Evolutionary conservation across 2,329 filamentous ascomycete species (phyloP), one percentile per base, ranked within the genome.

Genomic region (Corniculantispora saksenae): DNA sequence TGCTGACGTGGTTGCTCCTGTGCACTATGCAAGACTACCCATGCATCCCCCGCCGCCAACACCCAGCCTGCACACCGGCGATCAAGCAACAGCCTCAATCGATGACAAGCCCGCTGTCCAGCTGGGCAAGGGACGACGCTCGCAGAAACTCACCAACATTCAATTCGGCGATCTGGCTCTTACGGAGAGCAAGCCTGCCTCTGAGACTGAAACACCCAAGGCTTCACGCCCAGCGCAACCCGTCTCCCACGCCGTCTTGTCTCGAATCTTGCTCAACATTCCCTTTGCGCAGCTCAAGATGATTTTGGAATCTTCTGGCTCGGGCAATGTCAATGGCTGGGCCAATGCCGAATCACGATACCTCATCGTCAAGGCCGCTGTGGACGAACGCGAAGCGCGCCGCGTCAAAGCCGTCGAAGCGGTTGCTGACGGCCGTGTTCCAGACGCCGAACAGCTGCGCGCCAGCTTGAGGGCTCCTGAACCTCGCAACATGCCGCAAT

Each of bases 81-180:
- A 69, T 57, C 64, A 69, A 45, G 67, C 68, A 38, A 47, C 64
- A 48, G 58, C 67, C 0, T 54, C 69, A 21, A 70, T 71, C 3
- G 78, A 79, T 64, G 79, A 78, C 65, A 79, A 76, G 56, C 76
- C 78, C 9, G 74, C 74, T 3, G 73, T 77, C 23, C 75, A 77
- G 47, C 70, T 78, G 25, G 75, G 74, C 54, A 75, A 71, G 59
- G 73, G 72, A 9, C 81, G 77, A 61, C 76, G 86, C 59, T 82
- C 83, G 56, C 76, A 77, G 47, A 84, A 87, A 29, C 78, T 91
- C 13, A 85, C 83, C 67, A 84, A 82, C 67, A 91, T 93, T 61
- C 86, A 88, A 66, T 93, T 93, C 71, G 90, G 90, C n/a, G 89
- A 92, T 68, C 78, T 89, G 23, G 79, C 86, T 70, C 58, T 78